These are phyloP conservation scores for Trametes pubescens DNA, from an alignment of 1,284 basidiomycete genomes.

Conservation along the genomic window DNA sequence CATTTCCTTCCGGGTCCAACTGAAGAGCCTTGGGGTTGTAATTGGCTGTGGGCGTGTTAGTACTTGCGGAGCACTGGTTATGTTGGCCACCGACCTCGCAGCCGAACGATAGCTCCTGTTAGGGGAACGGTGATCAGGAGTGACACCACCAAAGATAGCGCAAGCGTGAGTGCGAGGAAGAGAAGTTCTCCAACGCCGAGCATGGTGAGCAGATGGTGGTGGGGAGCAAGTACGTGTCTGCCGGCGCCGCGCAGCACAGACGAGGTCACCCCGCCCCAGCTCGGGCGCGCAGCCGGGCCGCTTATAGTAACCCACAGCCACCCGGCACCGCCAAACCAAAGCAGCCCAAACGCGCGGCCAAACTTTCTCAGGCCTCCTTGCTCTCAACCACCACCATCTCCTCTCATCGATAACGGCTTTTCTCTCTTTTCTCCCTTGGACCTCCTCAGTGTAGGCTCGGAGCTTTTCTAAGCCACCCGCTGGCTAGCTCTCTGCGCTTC, in stretches of 20 bases:
- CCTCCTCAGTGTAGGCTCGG: background rate
- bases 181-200: conserved; percentile 24
- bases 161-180: conserved; percentile 50
- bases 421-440: background rate
- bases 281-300: conserved; percentile 16
- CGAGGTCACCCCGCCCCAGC: conserved; percentile 4
- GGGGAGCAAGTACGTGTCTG: conserved; percentile 24
- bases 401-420: conserved; percentile 23
- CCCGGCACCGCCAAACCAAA: conserved; percentile 31
- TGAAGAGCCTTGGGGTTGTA: conserved; percentile 87
- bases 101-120: conserved; percentile 72
- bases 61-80: background rate
- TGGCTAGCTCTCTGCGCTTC: background rate
- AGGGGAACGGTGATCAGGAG: conserved; percentile 60
- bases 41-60: conserved; percentile 55
- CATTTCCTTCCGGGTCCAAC: conserved; percentile 79
- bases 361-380: conserved; percentile 41
- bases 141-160: conserved; percentile 61
- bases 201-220: conserved; percentile 46
- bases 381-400: conserved; percentile 51
- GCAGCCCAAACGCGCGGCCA: conserved; percentile 25
- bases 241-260: conserved; percentile 23
- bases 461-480: background rate
- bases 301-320: conserved; percentile 29
- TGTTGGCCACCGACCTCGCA: conserved; percentile 49